phyloP scores from a whole-genome alignment of 2,329 filamentous ascomycete genomes.

The Monilinia aucupariae region DNA sequence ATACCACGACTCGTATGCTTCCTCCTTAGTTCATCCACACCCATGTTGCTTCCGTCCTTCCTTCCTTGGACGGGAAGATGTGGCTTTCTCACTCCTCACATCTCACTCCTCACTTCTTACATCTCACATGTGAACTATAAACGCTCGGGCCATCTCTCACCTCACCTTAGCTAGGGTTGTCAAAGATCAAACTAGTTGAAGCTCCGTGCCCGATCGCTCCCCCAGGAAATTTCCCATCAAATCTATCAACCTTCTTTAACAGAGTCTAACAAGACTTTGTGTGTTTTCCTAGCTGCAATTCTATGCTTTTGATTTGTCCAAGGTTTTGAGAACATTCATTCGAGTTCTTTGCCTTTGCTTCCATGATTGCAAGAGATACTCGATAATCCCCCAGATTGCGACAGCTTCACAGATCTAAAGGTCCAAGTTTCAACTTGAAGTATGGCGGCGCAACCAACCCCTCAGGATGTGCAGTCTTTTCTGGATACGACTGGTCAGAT shows the following conservation, averaged over 20 bases:
- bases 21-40: no score
- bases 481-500: constrained; percentile 13
- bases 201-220: not conserved
- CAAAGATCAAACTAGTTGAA: not conserved
- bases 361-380: not conserved
- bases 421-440: not conserved
- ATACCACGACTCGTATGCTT: no score
- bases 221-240: not conserved
- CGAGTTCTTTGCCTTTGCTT: not conserved
- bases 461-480: constrained; percentile 15
- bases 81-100: no score
- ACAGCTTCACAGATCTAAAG: not conserved
- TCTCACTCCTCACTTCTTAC: not conserved
- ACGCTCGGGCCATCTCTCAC: not conserved
- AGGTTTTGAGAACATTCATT: not conserved
- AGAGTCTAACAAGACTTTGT: not conserved
- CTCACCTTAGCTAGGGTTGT: not conserved
- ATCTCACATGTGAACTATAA: not conserved
- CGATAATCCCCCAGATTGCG: not conserved
- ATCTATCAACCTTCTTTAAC: not conserved
- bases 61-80: no score
- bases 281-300: not conserved
- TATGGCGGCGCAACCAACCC: constrained; percentile 14
- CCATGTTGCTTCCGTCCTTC: no score
- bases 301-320: not conserved